These are phyloP conservation scores for Daphne laureola DNA, from an alignment of 441 rosid species.

Conservation along the genomic window DNA sequence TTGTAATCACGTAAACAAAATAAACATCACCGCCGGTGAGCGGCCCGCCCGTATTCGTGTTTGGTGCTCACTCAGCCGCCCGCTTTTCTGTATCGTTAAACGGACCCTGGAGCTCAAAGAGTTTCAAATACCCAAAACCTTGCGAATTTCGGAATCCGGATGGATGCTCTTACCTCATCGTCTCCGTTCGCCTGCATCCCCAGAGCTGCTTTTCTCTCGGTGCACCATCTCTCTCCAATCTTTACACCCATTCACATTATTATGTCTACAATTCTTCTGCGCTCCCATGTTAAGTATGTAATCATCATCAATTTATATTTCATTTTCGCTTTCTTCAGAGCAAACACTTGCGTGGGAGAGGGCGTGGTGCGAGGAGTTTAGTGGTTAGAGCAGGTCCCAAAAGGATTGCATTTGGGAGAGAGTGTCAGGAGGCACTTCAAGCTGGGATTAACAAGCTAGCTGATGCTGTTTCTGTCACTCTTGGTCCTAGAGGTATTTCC, in stretches of 20 bases:
- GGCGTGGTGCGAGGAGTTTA: slow-evolving; percentile 25
- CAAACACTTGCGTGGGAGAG: slow-evolving; percentile 21
- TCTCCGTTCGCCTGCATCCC: slow-evolving; percentile 5
- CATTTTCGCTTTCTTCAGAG: slow-evolving; percentile 27
- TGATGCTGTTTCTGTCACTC: slow-evolving; percentile 81
- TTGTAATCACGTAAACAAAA: too few relatives aligned
- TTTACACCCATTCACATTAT: too few relatives aligned
- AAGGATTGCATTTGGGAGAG: slow-evolving; percentile 56
- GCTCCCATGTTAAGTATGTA: background rate
- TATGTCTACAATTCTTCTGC: background rate
- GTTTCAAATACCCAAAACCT: too few relatives aligned
- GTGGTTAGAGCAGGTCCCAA: slow-evolving; percentile 68
- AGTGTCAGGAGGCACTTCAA: slow-evolving; percentile 62
- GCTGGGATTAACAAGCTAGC: slow-evolving; percentile 88
- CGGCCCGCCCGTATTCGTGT: too few relatives aligned
- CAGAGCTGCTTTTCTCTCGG: slow-evolving; percentile 7
- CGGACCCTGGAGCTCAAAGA: too few relatives aligned
- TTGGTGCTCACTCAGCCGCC: too few relatives aligned
- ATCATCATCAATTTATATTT: background rate
- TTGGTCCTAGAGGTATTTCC: slow-evolving; percentile 70
- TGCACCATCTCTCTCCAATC: background rate
- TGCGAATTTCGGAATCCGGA: too few relatives aligned
- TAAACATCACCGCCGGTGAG: too few relatives aligned
- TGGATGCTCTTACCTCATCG: slow-evolving; percentile 4
- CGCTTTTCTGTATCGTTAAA: too few relatives aligned